These are phyloP conservation scores for Dendrothele bispora DNA, from an alignment of 768 basidiomycete species.

Conservation along the genomic window DNA sequence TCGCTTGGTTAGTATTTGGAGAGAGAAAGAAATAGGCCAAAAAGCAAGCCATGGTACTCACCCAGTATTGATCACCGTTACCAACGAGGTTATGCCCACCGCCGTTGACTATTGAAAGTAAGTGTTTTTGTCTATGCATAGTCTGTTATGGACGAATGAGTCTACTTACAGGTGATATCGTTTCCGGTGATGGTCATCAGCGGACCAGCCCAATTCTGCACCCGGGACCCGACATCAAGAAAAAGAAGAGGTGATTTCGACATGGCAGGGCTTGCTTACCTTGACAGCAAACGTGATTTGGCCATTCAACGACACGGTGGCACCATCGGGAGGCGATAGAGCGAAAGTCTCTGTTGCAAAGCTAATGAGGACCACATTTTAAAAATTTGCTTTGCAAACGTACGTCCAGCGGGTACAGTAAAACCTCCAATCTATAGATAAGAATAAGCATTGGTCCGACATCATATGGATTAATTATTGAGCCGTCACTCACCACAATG, in stretches of 20 bases:
- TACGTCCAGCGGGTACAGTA: constrained; percentile 14
- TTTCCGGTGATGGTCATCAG: constrained; percentile 17
- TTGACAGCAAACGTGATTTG: constrained; percentile 10
- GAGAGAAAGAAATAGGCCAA: background rate
- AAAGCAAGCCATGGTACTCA: too few species aligned
- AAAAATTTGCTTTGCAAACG: background rate
- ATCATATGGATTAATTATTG: background rate
- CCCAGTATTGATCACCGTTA: constrained; percentile 16
- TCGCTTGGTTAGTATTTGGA: background rate
- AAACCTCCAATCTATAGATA: constrained; percentile 14
- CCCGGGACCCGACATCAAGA: background rate
- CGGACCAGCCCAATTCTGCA: constrained; percentile 15
- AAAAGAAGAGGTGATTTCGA: background rate
- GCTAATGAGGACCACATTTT: too few species aligned
- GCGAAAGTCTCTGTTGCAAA: constrained; percentile 6
- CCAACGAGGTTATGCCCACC: constrained; percentile 15
- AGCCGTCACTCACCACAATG: constrained; percentile 10
- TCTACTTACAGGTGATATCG: constrained; percentile 14
- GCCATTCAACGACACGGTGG: constrained; percentile 11
- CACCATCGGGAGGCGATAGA: constrained; percentile 11
- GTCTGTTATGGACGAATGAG: background rate
- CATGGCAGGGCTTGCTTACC: background rate
- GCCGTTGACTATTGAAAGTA: constrained; percentile 8
- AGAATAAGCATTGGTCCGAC: too few species aligned
- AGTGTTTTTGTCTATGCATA: background rate